phyloP scores from a whole-genome alignment of 345 rosid genomes.

The Sonneratia alba region DNA sequence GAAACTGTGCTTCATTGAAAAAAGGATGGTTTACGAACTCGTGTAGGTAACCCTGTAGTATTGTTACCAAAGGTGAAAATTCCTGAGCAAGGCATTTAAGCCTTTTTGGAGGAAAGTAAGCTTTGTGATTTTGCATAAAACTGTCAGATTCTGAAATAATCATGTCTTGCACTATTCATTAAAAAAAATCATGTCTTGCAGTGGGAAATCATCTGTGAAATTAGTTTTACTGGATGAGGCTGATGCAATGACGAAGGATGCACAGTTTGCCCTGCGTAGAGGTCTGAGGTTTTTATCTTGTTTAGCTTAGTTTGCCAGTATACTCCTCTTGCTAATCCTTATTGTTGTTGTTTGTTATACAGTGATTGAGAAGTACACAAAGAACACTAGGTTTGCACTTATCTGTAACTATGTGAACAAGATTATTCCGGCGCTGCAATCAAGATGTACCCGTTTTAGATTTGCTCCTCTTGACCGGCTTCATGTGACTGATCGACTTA shows the following conservation, averaged over 20 bases:
- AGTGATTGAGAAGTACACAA: constrained; percentile 97
- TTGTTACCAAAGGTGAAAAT: not conserved
- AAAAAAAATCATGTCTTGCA: constrained; percentile 16
- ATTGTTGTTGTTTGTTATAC: constrained; percentile 11
- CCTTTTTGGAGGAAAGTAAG: not conserved
- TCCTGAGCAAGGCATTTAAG: not conserved
- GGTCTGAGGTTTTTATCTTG: constrained; percentile 21
- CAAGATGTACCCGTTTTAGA: constrained; percentile 92
- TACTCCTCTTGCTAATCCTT: constrained; percentile 7
- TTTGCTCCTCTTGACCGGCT: constrained; percentile 86
- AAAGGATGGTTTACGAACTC: not conserved
- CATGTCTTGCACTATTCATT: not conserved
- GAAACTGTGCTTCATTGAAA: not conserved
- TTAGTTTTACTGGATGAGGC: constrained; percentile 90
- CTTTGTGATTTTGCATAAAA: not conserved
- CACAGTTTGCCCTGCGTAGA: constrained; percentile 96
- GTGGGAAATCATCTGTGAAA: constrained; percentile 69
- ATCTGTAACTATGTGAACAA: constrained; percentile 94
- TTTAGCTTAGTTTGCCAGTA: constrained; percentile 5
- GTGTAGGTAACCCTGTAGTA: not conserved
- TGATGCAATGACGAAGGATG: constrained; percentile 99
- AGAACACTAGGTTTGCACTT: constrained; percentile 86
- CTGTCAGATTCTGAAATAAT: constrained; percentile 1
- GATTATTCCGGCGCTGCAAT: constrained; percentile 95
- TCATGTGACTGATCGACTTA: constrained; percentile 70